Base-by-base conservation (phyloP, 805 yeast species). In the Starmerella apis region DNA sequence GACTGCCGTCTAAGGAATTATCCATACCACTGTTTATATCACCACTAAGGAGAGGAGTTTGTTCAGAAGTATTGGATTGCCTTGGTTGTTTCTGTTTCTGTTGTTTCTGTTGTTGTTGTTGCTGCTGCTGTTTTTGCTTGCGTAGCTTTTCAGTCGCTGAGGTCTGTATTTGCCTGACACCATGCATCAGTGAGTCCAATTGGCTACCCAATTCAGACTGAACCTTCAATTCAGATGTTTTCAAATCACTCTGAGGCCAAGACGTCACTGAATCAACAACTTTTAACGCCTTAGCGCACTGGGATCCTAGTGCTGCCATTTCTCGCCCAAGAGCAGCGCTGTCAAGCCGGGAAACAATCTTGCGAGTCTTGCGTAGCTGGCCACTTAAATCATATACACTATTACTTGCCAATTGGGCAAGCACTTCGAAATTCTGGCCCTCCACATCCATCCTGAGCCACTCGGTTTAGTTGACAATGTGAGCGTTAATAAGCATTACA, bases 301-400 rank as follows among this genome's bases (percentile, higher is more conserved):
- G 54, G 5, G 47, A 31, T 6, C 56, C 52, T 14, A 54, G 36
- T 14, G 36, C 31, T 3, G 56, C 52, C 39, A 50, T 36, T 9
- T 38, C 56, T 19, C 35, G 25, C 4, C 50, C 55, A 24, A 56
- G 48, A 5, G 46, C 32, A 9, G 46, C 35, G 14, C 31, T 33
- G 25, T 22, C 33, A n/a, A 32, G 36, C 5, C 56, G 47, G 37
- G 25, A 48, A 31, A 43, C 25, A 11, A 56, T 41, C 20, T 39
- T 43, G 33, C 51, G 49, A 2, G 43, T 41, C 27, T 53, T 51
- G 10, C 56, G 49, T 4, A 58, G 46, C 43, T 51, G 53, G n/a
- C 56, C 37, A 19, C 56, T 52, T 31, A 59, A 28, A 25, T 57
- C 59, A 31, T 59, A 59, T 9, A 59, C 39, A 19, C 50, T 43